Evolutionary conservation across 2,329 filamentous ascomycete genomes (phyloP), one percentile per base, ranked within the genome.

Genomic region (Ceratocystis cacaofunesta): DNA sequence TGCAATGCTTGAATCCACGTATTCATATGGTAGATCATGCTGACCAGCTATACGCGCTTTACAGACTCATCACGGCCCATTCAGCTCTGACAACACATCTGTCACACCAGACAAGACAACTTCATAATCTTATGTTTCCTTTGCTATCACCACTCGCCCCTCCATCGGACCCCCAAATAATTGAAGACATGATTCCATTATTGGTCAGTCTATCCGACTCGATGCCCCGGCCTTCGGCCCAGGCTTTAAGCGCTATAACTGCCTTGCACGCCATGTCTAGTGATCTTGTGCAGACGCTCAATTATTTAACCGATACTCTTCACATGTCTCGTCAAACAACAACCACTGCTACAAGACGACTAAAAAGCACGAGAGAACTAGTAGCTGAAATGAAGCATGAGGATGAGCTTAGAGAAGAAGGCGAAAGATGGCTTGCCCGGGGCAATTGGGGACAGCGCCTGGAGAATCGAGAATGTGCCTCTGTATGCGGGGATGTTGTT

Each of bases 251-350:
- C 70, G 89, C 88, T 8, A 77, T 92, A 58, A 80, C 85, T 66
- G 81, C 83, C 25, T 80, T 92, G 63, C 86, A 90, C 72, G 79
- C 82, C 5, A 79, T 89, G 69, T 92, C 88, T 0, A 78, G 83
- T 30, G 88, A 91, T 68, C 78, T 92, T 32, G 83, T 92, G 7
- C 83, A 90, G 71, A 89, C 90, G 5, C 82, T 99, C 60, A 90
- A 90, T 70, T 88, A 90, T 69, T 80, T 99, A 3, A 90, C 89
- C 5, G 94, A 99, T 73, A 92, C 90, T 2, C 80, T 99, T 43
- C 92, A 97, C 75, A 96, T 97, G 87, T 91, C 88, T 41, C 86
- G 90, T 12, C 92, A 97, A 75, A 88, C 89, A 0, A 94, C 90
- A 0, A 88, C 85, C 2, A 87, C 88, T 8, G 94, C 92, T 1